These are phyloP conservation scores for Crassisporium funariophilum DNA, from an alignment of 768 basidiomycete genomes.

Conservation along the genomic window DNA sequence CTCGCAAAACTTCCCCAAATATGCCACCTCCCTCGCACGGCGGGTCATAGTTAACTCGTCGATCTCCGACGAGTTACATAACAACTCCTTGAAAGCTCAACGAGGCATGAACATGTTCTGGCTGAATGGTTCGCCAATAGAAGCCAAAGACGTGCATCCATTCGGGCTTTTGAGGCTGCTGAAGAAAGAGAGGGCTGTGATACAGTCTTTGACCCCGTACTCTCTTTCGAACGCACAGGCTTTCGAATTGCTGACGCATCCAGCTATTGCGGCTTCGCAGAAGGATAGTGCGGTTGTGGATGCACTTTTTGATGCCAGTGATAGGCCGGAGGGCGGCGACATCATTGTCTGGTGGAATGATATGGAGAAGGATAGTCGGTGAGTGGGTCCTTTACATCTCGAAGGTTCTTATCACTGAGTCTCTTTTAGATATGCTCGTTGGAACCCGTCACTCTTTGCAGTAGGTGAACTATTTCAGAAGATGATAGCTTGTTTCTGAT, in stretches of 20 bases:
- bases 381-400: constrained; percentile 23
- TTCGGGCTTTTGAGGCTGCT: constrained; percentile 74
- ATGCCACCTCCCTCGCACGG: constrained; percentile 72
- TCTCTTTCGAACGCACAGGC: constrained; percentile 69
- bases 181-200: constrained; percentile 67
- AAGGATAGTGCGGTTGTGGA: constrained; percentile 54
- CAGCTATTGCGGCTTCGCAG: constrained; percentile 53
- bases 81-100: constrained; percentile 56
- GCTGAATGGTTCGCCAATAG: constrained; percentile 75
- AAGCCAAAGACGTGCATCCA: constrained; percentile 66
- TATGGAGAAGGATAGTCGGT: constrained; percentile 79
- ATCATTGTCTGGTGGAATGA: constrained; percentile 91
- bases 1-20: constrained; percentile 88
- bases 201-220: constrained; percentile 59
- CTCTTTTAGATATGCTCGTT: constrained; percentile 48
- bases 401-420: background rate
- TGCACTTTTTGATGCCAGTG: constrained; percentile 90
- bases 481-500: background rate
- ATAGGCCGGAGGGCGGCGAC: constrained; percentile 75
- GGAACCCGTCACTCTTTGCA: constrained; percentile 49
- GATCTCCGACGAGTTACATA: constrained; percentile 56
- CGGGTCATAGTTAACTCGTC: constrained; percentile 56
- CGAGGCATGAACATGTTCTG: constrained; percentile 64
- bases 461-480: constrained; percentile 35
- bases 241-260: constrained; percentile 72